Evolutionary conservation across 1,284 basidiomycete species (phyloP).

Genomic region (Moesziomyces sp.): DNA sequence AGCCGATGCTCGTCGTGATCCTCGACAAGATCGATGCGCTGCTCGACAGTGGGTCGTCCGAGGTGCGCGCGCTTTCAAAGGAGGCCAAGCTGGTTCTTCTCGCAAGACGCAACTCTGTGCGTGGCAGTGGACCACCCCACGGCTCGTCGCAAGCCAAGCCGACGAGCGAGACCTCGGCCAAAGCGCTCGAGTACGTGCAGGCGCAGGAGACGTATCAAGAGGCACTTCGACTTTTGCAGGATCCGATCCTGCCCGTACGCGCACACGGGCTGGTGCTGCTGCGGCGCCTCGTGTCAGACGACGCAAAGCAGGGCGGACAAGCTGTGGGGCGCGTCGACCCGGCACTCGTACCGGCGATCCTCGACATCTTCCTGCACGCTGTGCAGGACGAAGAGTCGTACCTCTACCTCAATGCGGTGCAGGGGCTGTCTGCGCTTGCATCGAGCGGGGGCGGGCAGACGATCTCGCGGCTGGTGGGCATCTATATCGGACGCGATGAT

Average conservation of each 20-base stretch:
- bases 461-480: constrained; percentile 43
- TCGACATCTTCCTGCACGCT: constrained; percentile 86
- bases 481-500: constrained; percentile 56
- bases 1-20: constrained; percentile 58
- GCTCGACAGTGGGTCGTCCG: constrained; percentile 39
- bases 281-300: constrained; percentile 53
- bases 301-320: constrained; percentile 25
- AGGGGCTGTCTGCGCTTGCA: constrained; percentile 77
- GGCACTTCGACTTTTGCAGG: constrained; percentile 86
- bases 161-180: constrained; percentile 47
- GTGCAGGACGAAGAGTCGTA: constrained; percentile 94
- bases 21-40: constrained; percentile 44
- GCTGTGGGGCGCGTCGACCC: constrained; percentile 37
- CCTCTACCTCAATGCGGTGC: constrained; percentile 90
- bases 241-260: constrained; percentile 92
- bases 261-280: constrained; percentile 78
- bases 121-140: not conserved
- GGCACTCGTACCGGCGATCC: constrained; percentile 79
- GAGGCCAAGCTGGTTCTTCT: constrained; percentile 85
- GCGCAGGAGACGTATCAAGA: constrained; percentile 76
- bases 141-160: not conserved
- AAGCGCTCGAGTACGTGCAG: constrained; percentile 57
- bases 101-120: constrained; percentile 71
- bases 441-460: constrained; percentile 37
- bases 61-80: constrained; percentile 74